These are phyloP conservation scores for Malus hybrid DNA, from an alignment of 331 rosid species.

Conservation along the genomic window DNA sequence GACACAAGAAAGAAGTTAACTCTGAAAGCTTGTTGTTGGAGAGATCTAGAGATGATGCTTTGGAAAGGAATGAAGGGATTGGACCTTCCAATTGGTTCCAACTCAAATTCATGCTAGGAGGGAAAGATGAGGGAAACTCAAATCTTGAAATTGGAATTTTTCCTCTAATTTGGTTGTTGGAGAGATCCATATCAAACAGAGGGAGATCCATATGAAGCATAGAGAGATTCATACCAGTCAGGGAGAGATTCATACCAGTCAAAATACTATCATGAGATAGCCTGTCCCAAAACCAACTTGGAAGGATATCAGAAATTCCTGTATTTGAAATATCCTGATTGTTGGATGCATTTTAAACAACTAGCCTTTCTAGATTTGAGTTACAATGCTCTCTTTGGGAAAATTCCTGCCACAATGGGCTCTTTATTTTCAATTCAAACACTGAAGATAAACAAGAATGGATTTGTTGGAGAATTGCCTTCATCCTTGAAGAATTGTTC, in stretches of 20 bases:
- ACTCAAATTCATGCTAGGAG: neutral
- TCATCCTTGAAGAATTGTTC: too few relatives aligned
- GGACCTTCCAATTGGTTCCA: neutral
- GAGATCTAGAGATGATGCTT: neutral
- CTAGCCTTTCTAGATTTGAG: too few relatives aligned
- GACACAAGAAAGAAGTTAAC: neutral
- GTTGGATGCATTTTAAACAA: too few relatives aligned
- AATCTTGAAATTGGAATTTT: neutral
- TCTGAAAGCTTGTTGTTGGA: neutral
- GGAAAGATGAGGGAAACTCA: fast-evolving
- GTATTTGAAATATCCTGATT: neutral
- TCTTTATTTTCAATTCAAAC: too few relatives aligned
- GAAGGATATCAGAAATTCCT: neutral
- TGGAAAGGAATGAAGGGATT: neutral
- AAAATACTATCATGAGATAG: too few relatives aligned
- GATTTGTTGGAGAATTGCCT: too few relatives aligned
- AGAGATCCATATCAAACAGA: neutral
- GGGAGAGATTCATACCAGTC: too few relatives aligned
- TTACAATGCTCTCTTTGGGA: too few relatives aligned
- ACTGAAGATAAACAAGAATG: too few relatives aligned
- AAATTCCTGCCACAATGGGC: too few relatives aligned
- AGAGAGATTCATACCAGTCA: too few relatives aligned
- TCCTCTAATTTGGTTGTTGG: neutral
- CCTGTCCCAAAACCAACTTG: neutral
- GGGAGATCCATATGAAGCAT: too few relatives aligned